A percentile compares a stretch with the other conserved stretches of the same genome.
Evolutionary conservation across 23 red algal species (phyloP).

Genomic region (Porphyridium purpureum): DNA sequence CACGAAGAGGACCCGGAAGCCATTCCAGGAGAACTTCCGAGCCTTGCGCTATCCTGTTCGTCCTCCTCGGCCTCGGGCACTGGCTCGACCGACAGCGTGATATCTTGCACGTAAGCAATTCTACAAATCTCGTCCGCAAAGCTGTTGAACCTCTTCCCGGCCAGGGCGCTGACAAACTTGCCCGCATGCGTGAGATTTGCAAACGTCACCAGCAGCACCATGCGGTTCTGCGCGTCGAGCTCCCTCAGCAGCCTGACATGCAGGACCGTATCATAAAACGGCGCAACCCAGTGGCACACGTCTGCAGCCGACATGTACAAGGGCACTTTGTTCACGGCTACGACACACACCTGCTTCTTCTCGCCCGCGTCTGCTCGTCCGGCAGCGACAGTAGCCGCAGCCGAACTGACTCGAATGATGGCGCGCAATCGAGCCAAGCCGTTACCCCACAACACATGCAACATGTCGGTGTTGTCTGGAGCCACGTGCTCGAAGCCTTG

Average conservation of each 20-base stretch:
- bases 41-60: background rate
- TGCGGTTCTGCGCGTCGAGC: constrained; percentile 25
- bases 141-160: constrained; percentile 23
- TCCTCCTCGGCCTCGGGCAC: background rate
- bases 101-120: constrained; percentile 7
- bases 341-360: too few species aligned
- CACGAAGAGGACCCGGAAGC: background rate
- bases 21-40: background rate
- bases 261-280: constrained; percentile 16
- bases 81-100: constrained; percentile 9
- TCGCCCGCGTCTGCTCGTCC: too few species aligned
- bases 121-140: constrained; percentile 20
- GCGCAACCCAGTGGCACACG: constrained; percentile 32
- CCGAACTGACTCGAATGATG: too few species aligned
- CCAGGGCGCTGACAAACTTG: constrained; percentile 12
- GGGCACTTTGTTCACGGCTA: constrained; percentile 35
- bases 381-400: too few species aligned
- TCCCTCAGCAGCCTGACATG: constrained; percentile 26
- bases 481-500: too few species aligned
- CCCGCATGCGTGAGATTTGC: constrained; percentile 7
- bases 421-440: too few species aligned
- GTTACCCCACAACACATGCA: too few species aligned
- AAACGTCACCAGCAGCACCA: constrained; percentile 30
- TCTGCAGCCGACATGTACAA: constrained; percentile 55
- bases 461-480: too few species aligned